Evolutionary conservation across 257 asterid genomes (phyloP).

Genomic region (Solanum chmielewskii): DNA sequence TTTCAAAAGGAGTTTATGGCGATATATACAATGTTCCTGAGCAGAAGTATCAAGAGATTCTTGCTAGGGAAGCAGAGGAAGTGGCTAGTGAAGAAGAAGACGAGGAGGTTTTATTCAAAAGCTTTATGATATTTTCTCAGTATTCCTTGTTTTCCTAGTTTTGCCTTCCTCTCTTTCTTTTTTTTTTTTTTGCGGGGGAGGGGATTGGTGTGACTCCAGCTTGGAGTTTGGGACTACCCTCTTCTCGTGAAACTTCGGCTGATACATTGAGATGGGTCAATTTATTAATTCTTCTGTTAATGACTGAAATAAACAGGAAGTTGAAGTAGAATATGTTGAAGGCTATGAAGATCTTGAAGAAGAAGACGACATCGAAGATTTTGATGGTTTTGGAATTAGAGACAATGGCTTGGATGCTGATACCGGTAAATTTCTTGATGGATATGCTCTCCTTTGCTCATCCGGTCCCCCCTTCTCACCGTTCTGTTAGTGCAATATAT

Average conservation of each 20-base stretch:
- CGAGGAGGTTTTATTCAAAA: slow-evolving; percentile 36
- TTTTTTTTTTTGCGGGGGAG: too few relatives aligned
- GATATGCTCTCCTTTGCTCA: not conserved
- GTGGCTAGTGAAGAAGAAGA: slow-evolving; percentile 44
- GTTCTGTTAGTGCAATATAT: not conserved
- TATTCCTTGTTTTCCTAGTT: not conserved
- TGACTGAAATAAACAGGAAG: slow-evolving; percentile 34
- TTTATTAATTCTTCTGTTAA: slow-evolving; percentile 3
- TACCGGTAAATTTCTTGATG: slow-evolving; percentile 22
- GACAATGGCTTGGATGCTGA: slow-evolving; percentile 22
- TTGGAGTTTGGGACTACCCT: not conserved
- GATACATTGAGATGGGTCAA: not conserved
- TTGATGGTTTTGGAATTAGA: slow-evolving; percentile 29
- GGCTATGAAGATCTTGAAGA: slow-evolving; percentile 89
- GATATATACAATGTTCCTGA: slow-evolving; percentile 63
- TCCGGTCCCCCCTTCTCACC: not conserved
- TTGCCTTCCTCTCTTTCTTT: not conserved
- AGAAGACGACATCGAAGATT: slow-evolving; percentile 87
- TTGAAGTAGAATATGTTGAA: slow-evolving; percentile 69
- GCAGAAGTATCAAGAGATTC: slow-evolving; percentile 41
- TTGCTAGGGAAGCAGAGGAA: slow-evolving; percentile 35
- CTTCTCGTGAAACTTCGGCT: not conserved
- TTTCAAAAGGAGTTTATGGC: slow-evolving; percentile 51
- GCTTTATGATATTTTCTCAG: not conserved
- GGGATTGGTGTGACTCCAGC: not conserved